These are phyloP conservation scores for Cystobasidium tubakii DNA, from an alignment of 768 basidiomycete species.

Conservation along the genomic window DNA sequence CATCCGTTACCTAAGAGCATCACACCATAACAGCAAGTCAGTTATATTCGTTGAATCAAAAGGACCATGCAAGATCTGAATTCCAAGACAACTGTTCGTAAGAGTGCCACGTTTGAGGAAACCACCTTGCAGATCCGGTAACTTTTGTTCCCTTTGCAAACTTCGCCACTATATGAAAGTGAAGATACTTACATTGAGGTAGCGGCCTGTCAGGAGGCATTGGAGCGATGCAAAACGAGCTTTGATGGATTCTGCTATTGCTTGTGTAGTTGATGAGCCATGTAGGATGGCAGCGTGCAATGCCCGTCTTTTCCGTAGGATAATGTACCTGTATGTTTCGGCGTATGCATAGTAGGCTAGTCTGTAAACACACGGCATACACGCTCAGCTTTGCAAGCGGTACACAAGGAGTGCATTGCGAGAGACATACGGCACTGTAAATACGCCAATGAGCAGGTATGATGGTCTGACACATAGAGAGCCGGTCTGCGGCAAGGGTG, in stretches of 20 bases:
- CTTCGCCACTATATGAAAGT: too few species aligned
- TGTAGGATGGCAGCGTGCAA: background rate
- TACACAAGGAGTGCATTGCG: too few species aligned
- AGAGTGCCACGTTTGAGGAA: background rate
- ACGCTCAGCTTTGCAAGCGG: too few species aligned
- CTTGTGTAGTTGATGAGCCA: background rate
- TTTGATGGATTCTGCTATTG: background rate
- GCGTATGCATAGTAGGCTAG: conserved; percentile 25
- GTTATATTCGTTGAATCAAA: too few species aligned
- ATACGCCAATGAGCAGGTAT: background rate
- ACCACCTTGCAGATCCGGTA: too few species aligned
- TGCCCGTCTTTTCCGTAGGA: conserved; percentile 14
- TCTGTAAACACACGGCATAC: conserved; percentile 4
- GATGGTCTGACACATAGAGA: background rate
- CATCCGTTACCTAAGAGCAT: conserved; percentile 35
- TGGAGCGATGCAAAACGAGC: conserved; percentile 16
- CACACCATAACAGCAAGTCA: too few species aligned
- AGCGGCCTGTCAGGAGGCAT: conserved; percentile 14
- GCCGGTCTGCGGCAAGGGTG: background rate
- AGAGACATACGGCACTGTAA: conserved; percentile 13
- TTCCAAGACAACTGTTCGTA: too few species aligned
- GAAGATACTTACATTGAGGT: conserved; percentile 19
- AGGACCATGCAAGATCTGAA: too few species aligned
- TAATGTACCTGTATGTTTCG: conserved; percentile 1
- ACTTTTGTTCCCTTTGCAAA: too few species aligned